These are phyloP conservation scores for Osmanthus fragrans DNA, from an alignment of 257 asterid species.

Conservation along the genomic window DNA sequence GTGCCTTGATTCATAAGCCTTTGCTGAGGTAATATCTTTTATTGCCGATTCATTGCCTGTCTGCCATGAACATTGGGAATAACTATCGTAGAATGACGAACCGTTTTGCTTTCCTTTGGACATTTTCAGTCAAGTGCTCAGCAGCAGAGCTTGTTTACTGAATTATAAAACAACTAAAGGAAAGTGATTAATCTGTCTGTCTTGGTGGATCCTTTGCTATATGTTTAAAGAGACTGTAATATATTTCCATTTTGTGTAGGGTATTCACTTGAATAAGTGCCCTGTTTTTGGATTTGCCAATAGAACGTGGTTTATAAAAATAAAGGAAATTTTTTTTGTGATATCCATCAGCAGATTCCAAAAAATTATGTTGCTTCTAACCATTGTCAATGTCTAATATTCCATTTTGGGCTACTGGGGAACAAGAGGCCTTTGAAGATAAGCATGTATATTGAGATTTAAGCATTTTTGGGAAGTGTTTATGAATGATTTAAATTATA, in stretches of 20 bases:
- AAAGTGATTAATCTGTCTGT: too few species aligned
- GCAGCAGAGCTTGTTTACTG: neutral
- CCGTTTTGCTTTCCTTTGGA: neutral
- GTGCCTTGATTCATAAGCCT: neutral
- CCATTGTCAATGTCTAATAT: neutral
- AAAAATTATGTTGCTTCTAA: neutral
- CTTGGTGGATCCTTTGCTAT: neutral
- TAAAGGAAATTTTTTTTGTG: neutral
- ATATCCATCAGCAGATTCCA: neutral
- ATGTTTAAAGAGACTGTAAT: neutral
- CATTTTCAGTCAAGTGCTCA: neutral
- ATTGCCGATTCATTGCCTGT: neutral
- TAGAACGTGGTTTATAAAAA: neutral
- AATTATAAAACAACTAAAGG: neutral
- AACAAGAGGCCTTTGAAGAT: neutral
- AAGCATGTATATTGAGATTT: neutral
- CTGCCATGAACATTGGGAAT: too few species aligned
- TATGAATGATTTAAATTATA: too few species aligned
- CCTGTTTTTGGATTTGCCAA: neutral
- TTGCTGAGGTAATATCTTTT: neutral
- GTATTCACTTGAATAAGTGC: neutral
- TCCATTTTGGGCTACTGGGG: neutral
- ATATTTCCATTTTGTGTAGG: neutral
- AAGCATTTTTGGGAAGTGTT: neutral
- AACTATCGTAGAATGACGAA: too few species aligned